These are phyloP conservation scores for Mytilinidion resinicola DNA, from an alignment of 495 filamentous ascomycete genomes.

Conservation along the genomic window DNA sequence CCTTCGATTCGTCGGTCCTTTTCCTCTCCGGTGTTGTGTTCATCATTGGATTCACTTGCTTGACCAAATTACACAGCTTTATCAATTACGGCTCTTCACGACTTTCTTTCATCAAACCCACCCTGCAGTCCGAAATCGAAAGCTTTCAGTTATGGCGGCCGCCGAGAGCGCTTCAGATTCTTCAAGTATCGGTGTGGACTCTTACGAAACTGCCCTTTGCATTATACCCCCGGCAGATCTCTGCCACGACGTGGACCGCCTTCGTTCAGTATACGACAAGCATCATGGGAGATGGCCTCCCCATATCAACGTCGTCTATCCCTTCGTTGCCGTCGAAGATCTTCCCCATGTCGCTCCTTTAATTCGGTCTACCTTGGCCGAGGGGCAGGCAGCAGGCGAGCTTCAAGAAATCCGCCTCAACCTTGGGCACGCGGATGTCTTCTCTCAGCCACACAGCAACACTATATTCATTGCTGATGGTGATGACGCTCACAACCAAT, in stretches of 20 bases:
- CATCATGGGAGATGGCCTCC: constrained; percentile 53
- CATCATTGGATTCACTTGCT: too few relatives aligned
- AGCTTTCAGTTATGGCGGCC: constrained; percentile 9
- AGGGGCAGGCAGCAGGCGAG: background rate
- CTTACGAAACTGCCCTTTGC: constrained; percentile 47
- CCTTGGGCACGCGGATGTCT: constrained; percentile 38
- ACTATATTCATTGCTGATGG: constrained; percentile 42
- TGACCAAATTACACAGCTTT: too few relatives aligned
- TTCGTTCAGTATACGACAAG: constrained; percentile 51
- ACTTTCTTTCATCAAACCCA: too few relatives aligned
- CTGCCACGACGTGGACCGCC: constrained; percentile 40
- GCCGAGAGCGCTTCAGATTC: background rate
- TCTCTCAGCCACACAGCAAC: constrained; percentile 38
- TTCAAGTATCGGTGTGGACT: constrained; percentile 14
- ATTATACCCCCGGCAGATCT: constrained; percentile 42
- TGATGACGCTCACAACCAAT: constrained; percentile 10
- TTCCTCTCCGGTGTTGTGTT: too few relatives aligned
- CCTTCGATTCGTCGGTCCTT: too few relatives aligned
- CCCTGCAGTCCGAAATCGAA: too few relatives aligned
- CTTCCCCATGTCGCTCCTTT: constrained; percentile 31
- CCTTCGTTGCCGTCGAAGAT: constrained; percentile 43
- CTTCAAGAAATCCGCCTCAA: constrained; percentile 23
- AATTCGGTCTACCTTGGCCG: constrained; percentile 13
- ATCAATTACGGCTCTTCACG: too few relatives aligned
- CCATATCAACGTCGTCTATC: constrained; percentile 55